These are phyloP conservation scores for Fusarium xylarioides DNA, from an alignment of 2,329 filamentous ascomycete species.

Conservation along the genomic window DNA sequence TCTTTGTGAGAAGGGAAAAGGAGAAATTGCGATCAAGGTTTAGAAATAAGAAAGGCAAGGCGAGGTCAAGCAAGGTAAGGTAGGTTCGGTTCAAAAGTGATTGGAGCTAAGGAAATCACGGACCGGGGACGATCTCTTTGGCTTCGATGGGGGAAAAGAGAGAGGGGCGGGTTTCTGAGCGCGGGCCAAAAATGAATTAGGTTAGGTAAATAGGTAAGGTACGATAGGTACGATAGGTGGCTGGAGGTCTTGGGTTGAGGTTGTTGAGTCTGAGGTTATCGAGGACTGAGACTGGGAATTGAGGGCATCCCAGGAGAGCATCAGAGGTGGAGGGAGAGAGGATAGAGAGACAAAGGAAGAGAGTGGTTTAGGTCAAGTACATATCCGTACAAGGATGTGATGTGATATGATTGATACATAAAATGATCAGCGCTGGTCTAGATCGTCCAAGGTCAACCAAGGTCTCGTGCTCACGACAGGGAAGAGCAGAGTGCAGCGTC, in stretches of 20 bases:
- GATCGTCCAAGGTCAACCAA: constrained; percentile 19
- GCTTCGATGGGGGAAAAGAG: background rate
- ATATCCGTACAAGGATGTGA: background rate
- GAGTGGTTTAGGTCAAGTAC: background rate
- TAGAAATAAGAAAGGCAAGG: constrained; percentile 14
- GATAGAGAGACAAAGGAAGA: background rate
- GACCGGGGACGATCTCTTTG: constrained; percentile 22
- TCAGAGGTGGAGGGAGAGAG: background rate
- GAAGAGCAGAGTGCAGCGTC: background rate
- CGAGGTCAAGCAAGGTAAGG: background rate
- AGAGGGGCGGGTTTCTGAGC: background rate
- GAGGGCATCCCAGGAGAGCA: background rate
- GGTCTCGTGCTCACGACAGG: constrained; percentile 22
- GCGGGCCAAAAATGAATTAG: background rate
- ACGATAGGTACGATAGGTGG: background rate
- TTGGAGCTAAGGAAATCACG: constrained; percentile 23
- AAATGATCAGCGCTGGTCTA: constrained; percentile 27
- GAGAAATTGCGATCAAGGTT: constrained; percentile 28
- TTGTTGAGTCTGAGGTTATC: background rate
- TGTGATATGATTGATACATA: constrained; percentile 15
- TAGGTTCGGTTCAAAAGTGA: constrained; percentile 10
- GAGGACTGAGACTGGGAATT: background rate
- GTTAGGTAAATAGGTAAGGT: no score
- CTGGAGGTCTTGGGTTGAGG: background rate
- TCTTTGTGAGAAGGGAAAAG: background rate